Base-by-base conservation (phyloP, 106 monocot genomes). In the Cymbidium sinense region DNA sequence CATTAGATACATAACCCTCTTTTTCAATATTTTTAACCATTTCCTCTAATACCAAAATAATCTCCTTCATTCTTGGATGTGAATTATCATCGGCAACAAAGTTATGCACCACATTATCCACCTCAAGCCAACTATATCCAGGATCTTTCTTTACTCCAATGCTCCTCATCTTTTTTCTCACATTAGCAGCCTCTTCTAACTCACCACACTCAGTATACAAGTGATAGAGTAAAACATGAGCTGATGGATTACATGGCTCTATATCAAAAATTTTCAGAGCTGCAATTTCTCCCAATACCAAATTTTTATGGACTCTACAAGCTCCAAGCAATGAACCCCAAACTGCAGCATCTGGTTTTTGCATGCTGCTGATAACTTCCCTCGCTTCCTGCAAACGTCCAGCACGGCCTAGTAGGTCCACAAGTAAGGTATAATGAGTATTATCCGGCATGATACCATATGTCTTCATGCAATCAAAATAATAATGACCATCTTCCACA, bases 11-110 rank as follows among this genome's bases (percentile, higher is more conserved):
- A 84, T 61, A 79, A 50, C 73, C 67, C 70, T 31, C 69, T 69
- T 30, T 27, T 80, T 61, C 79, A 69, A 93, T 88, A 72, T 85
- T 85, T 43, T 75, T 81, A 67, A 86, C 79, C 13, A 93, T 51
- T 27, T 78, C 76, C 47, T 88, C 81, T 9, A 91, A 75, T 34
- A 72, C 62, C 70, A 74, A 78, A n/a, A 83, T 54, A 73, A 96
- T 81, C 64, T 82, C 81, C 25, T 71, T 47, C 15, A 88, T 89
- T 74, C 91, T 84, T 34, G 61, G 64, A 43, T 80, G 74, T 19
- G 64, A 80, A 64, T 61, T 73, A 39, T 80, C 74, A 64, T 74
- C 64, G 11, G 58, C 80, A 36, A 62, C 62, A 29, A 80, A 80
- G 29, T 75, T 55, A 41, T 73, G 73, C 34, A 80, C 39, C 31